Base-by-base conservation (phyloP, 2,329 filamentous ascomycete genomes). In the Fusarium metavorans region DNA sequence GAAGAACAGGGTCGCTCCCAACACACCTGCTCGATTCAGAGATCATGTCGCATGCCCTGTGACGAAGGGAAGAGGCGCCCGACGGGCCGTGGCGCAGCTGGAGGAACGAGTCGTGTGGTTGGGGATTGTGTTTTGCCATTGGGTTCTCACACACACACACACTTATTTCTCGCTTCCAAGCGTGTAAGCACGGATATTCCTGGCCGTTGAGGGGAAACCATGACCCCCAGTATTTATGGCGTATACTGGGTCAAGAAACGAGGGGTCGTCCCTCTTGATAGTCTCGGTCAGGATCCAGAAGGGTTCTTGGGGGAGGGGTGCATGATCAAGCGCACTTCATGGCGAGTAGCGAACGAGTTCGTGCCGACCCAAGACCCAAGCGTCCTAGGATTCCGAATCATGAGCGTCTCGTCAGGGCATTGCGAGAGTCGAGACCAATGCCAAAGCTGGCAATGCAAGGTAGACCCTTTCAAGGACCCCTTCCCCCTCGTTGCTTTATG, bases 11-110 rank as follows among this genome's bases (percentile, higher is more conserved):
- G 64, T 61, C 62, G 64, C 48, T 61, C 57, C 39, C 41, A 43
- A 52, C 54, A 65, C 58, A 66, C 68, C 72, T 74, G 72, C 72
- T 74, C 64, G 60, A 70, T 75, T 72, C 39, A 48, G 57, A 66
- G 56, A 57, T 43, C 20, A 23, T 61, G 68, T 64, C 50, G 41
- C 43, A 71, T 67, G 50, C 32, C 37, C 43, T 35, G 64, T 50
- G 32, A 71, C 18, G 32, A 62, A 35, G 52, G 37, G n/a, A 23
- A 43, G 41, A 54, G 48, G 37, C 25, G 11, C 25, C 70, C 67
- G 67, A 71, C 32, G 59, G 41, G 50, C 68, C 61, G 68, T 60
- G 68, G 72, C 48, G 68, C 23, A 65, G 66, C 39, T 41, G 39
- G 39, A 18, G 41, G 20, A 52, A 35, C 30, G 35, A 64, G 67